Evolutionary conservation across 2,329 filamentous ascomycete species (phyloP), one percentile per base, ranked within the genome.

Genomic region (Dactylellina cionopaga): DNA sequence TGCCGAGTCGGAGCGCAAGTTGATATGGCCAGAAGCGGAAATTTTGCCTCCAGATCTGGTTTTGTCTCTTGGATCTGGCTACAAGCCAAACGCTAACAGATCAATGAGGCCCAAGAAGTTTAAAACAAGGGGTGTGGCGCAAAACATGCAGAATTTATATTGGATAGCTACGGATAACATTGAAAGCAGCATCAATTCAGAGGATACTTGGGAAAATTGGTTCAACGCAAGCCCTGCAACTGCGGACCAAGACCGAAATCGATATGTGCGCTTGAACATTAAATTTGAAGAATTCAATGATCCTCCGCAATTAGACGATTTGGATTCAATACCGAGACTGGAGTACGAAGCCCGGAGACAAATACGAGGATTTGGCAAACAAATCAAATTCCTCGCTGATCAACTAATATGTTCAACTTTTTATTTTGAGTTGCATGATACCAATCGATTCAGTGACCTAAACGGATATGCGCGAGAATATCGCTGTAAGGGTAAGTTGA

Each of bases 1-100:
- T 70, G 84, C 85, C 2, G 82, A 85, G 54, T 78, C 81, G 47
- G 84, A 85, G 44, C 78, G 81, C 3, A 82, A 81, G 75, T 49
- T 79, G 9, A 54, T 80, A 25, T 80, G 79, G 79, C 75, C 76
- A n/a, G 58, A 76, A 19, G 49, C 75, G 22, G 35, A 65, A n/a
- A 19, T 76, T 27, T 59, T 75, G 44, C 62, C 71, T 24, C 78
- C 78, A 17, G 77, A 80, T 55, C 58, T 80, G 5, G 52, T 79
- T 4, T 74, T 80, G 9, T 80, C 79, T 10, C 70, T 80, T 13
- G 79, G 79, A 15, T 78, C 79, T 19, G 74, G 75, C n/a, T 75
- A 55, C 55, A 47, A 44, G 41, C 35, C 70, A 17, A 22, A 25
- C 9, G n/a, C 19, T 25, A 31, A 29, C n/a, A n/a, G 17, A 10